These are phyloP conservation scores for Fennellomyces sp. DNA, from an alignment of 371 early-diverging fungal species.

Conservation along the genomic window DNA sequence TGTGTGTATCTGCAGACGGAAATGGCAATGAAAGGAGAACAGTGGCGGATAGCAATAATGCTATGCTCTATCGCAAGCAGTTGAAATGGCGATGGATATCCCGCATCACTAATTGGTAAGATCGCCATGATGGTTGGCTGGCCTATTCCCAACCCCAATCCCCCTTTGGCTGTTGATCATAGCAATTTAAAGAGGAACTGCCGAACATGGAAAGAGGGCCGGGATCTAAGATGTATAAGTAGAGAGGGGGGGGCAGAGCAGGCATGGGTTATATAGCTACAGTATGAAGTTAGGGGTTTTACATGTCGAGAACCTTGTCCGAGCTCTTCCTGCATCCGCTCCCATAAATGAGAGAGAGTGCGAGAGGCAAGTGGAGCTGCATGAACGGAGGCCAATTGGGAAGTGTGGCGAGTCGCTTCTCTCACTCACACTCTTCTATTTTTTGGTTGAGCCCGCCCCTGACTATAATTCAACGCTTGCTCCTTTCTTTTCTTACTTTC, in stretches of 20 bases:
- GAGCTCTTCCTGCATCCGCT: not conserved
- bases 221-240: not conserved
- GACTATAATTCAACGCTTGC: not conserved
- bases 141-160: not conserved
- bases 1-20: too few species aligned
- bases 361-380: not conserved
- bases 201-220: not conserved
- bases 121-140: too few species aligned
- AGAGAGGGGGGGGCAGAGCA: not conserved
- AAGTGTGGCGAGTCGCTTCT: not conserved
- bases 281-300: not conserved
- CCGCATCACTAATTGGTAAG: too few species aligned
- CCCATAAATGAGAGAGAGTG: not conserved
- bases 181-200: not conserved
- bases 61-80: too few species aligned
- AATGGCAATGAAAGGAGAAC: too few species aligned
- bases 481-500: not conserved
- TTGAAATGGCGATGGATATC: too few species aligned
- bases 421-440: not conserved
- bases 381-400: constrained; percentile 5
- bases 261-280: not conserved
- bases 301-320: not conserved
- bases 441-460: not conserved
- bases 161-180: not conserved
- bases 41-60: too few species aligned